A percentile compares a stretch with the other conserved stretches of the same genome.
phyloP scores from a whole-genome alignment of 345 rosid genomes.

The Populus nigra region DNA sequence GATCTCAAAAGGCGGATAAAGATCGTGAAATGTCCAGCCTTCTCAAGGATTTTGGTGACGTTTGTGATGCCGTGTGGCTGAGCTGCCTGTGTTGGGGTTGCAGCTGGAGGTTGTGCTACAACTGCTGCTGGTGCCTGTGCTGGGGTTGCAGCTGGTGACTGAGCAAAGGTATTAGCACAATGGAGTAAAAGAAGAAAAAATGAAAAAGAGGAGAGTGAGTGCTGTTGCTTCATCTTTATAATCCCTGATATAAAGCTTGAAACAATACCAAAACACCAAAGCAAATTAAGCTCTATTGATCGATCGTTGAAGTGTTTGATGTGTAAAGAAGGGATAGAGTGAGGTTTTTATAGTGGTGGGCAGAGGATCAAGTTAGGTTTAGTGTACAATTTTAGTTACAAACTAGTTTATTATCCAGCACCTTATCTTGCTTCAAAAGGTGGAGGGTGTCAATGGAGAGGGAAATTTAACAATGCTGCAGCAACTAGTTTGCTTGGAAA shows the following conservation, averaged over 20 bases:
- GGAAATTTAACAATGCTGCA: not conserved
- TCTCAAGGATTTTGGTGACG: not conserved
- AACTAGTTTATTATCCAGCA: not conserved
- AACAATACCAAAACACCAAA: not conserved
- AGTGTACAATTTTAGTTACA: not conserved
- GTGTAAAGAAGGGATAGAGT: not conserved
- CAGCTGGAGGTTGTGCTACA: not conserved
- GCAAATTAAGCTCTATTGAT: not conserved
- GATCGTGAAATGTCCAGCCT: not conserved
- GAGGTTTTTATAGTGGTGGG: not conserved
- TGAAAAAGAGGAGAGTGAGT: not conserved
- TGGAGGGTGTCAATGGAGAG: not conserved
- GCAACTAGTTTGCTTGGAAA: not conserved
- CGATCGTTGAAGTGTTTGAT: not conserved
- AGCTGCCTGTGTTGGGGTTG: slow-evolving; percentile 1
- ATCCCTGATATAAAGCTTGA: not conserved
- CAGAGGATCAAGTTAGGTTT: not conserved
- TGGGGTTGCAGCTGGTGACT: not conserved
- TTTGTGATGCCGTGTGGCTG: not conserved
- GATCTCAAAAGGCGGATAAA: not conserved
- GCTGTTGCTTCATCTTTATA: not conserved
- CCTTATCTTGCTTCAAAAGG: not conserved
- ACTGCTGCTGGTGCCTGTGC: not conserved
- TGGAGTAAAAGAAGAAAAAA: not conserved
- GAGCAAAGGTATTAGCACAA: not conserved